Evolutionary conservation across 768 basidiomycete species (phyloP), one percentile per base, ranked within the genome.

Genomic region (Lyophyllum shimeji): DNA sequence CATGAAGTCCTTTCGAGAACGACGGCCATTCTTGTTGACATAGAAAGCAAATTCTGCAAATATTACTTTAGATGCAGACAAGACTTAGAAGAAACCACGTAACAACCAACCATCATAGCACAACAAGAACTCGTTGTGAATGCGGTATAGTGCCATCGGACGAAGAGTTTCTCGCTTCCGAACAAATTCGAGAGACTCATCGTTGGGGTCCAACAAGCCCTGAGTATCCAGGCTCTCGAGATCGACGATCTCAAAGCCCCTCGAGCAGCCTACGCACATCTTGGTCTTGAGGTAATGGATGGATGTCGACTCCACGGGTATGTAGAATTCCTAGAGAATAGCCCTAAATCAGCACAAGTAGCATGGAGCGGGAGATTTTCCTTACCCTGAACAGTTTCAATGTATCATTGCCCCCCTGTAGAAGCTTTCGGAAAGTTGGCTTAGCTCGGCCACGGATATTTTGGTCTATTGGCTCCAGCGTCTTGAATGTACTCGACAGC

Each of bases 191-290:
- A 99, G 81, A 13, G 87, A 87, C 56, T 84, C 82, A 66, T 99
- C 97, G 11, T 86, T 83, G 0, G 96, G 97, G 72, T 99, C 97
- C 50, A 99, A 79, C 63, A 99, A 70, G 3, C 93, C 93, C 73
- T 98, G 96, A 40, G 96, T 98, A 69, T 99, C 97, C 72, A 99
- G 75, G 57, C 89, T 95, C 71, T 98, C 95, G 37, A 98, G 82
- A 70, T 99, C 97, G 60, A 99, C 93, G 61, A 99, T 98, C 74
- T 98, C 97, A 69, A 99, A 98, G 17, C 97, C 97, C 65, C 93
- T 90, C 9, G 95, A 92, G 67, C 95, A 96, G 1, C 96, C 97
- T 13, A 99, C 93, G 69, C 97, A 99, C 62, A 99, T 83, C 74
- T 90, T 91, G 46, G 96, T 97, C 78, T 96, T 97, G 61, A 99